phyloP scores from a whole-genome alignment of 1,139 yeast genomes.

The Entelexis paramagnoliae region DNA sequence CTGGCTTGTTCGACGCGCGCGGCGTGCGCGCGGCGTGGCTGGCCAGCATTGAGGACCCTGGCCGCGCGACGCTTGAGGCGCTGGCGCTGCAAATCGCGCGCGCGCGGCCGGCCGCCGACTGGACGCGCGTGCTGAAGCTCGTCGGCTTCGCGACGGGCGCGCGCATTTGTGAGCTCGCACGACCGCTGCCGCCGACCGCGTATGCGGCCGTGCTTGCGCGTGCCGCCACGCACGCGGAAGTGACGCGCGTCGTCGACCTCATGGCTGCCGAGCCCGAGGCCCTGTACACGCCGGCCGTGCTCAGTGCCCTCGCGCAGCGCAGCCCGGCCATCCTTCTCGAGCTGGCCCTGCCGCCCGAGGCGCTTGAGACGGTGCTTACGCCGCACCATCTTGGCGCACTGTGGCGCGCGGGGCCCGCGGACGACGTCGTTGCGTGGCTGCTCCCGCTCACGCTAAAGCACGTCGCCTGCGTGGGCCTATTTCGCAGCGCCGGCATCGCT shows the following conservation, averaged over 20 bases:
- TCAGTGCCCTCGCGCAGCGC: conserved; percentile 15
- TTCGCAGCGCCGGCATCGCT: conserved; percentile 10
- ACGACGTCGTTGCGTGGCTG: conserved; percentile 14
- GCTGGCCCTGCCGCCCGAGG: conserved; percentile 14
- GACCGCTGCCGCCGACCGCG: conserved; percentile 1
- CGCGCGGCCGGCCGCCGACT: not conserved
- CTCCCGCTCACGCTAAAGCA: conserved; percentile 10
- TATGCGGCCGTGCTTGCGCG: conserved; percentile 12
- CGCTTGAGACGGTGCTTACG: conserved; percentile 4
- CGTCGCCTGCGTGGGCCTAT: conserved; percentile 7
- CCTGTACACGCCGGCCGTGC: conserved; percentile 15
- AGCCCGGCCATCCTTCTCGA: conserved; percentile 9
- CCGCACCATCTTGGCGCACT: conserved; percentile 14
- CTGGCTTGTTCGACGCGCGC: conserved; percentile 7
- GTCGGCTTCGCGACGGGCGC: conserved; percentile 3
- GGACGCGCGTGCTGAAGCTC: conserved; percentile 11
- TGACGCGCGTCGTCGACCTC: not conserved
- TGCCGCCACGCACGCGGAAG: not conserved
- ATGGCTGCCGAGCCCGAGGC: conserved; percentile 4
- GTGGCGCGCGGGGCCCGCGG: conserved; percentile 13
- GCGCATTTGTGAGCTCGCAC: not conserved
- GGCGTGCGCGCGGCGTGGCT: conserved; percentile 10
- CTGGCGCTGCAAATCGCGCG: conserved; percentile 7
- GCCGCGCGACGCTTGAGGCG: not conserved
- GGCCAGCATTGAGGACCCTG: conserved; percentile 9